phyloP scores from a whole-genome alignment of 257 asterid species.

The Petrea volubilis region DNA sequence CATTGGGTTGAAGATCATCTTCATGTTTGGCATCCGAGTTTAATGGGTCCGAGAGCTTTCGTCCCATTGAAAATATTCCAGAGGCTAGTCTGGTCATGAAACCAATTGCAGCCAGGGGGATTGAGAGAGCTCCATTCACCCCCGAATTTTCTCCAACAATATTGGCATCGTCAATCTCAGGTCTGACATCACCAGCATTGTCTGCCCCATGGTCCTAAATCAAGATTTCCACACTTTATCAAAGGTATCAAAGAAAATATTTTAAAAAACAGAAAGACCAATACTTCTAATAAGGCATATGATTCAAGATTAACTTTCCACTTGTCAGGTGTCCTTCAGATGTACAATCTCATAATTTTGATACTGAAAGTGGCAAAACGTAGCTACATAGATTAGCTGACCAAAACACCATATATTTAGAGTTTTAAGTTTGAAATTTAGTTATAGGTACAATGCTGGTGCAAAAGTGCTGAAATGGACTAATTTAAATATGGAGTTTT shows the following conservation, averaged over 20 bases:
- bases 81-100: slow-evolving; percentile 87
- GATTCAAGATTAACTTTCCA: not conserved
- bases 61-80: slow-evolving; percentile 88
- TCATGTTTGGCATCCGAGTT: slow-evolving; percentile 53
- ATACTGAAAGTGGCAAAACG: not conserved
- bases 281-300: slow-evolving; percentile 7
- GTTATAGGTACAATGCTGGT: not conserved
- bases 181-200: slow-evolving; percentile 46
- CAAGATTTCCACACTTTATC: slow-evolving; percentile 19
- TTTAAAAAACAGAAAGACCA: not conserved
- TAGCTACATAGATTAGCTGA: not conserved
- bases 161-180: slow-evolving; percentile 52
- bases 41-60: slow-evolving; percentile 44
- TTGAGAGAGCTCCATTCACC: slow-evolving; percentile 71
- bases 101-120: slow-evolving; percentile 92
- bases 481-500: not conserved
- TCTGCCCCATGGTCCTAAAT: slow-evolving; percentile 52
- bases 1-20: slow-evolving; percentile 54
- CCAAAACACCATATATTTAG: not conserved
- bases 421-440: not conserved
- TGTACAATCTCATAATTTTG: not conserved
- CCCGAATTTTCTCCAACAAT: slow-evolving; percentile 60
- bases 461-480: not conserved
- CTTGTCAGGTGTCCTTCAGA: not conserved
- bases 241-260: slow-evolving; percentile 17